Base-by-base conservation (phyloP, 1,284 basidiomycete species). In the Wolfiporia cocos region DNA sequence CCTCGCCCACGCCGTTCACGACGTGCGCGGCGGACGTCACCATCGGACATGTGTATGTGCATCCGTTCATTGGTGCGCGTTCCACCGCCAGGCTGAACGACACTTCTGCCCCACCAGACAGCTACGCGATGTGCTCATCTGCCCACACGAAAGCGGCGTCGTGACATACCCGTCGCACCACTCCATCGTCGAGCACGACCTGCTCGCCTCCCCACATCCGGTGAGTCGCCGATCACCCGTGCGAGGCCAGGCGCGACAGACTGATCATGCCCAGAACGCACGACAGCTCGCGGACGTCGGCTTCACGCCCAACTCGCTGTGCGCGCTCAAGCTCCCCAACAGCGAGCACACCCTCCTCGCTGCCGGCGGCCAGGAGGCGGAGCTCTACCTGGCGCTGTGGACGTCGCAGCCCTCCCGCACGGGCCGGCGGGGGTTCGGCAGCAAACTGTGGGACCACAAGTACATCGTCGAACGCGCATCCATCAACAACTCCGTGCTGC, bases 401-500 rank as follows among this genome's bases (percentile, higher is more conserved):
- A 60, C 52, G 36, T 47, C 64, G 34, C 54, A 61, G 46, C 35
- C 50, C 5, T 41, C 46, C 22, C 49, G 47, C 18, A 45, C 46
- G 39, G 48, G 49, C 18, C 38, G 60, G 18, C 36, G 52, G 26
- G 45, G 54, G 30, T 52, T 66, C 46, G 59, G 59, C 3, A 51
- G 53, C 33, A 54, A 53, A 37, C 54, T 72, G 3, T 86, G 84
- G 84, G 71, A 76, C 38, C 74, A 68, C 47, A 74, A 78, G 35
- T 70, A 69, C 39, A 65, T 63, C 10, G 66, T 86, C 4, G 59
- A 67, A n/a, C 50, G 48, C 4, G 82, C 81, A 4, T 83, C 81
- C 3, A 92, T 92, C 62, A 91, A 92, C 62, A 93, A 93, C 59
- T 84, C 86, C 10, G 80, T 92, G 34, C 63, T 84, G 41, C 75